Conservation (phyloP, 2,329 filamentous ascomycete species). For the Cercospora zeae-maydis region DNA sequence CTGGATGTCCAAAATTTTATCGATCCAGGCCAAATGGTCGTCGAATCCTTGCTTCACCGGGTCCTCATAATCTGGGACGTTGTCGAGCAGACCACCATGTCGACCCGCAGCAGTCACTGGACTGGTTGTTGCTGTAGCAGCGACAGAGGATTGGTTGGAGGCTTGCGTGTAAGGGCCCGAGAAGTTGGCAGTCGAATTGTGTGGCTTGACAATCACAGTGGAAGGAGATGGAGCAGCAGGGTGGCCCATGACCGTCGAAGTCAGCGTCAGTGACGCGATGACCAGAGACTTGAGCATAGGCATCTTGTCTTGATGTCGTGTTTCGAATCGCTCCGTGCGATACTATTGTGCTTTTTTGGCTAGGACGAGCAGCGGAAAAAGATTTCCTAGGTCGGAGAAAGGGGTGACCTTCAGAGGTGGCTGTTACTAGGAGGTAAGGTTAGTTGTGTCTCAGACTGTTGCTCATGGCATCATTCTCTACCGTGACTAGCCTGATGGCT, state of each 20-base stretch:
- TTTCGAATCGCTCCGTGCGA: neutral
- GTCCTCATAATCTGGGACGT: too few relatives aligned
- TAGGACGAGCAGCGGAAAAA: neutral
- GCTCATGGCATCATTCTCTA: neutral
- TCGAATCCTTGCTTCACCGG: too few relatives aligned
- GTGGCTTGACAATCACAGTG: neutral
- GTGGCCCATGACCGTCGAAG: neutral
- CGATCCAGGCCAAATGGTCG: too few relatives aligned
- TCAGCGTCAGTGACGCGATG: neutral
- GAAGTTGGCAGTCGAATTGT: neutral
- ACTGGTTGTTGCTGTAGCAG: too few relatives aligned
- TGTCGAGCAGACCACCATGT: too few relatives aligned
- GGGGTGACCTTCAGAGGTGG: neutral
- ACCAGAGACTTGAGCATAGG: neutral
- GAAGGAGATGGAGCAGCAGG: neutral
- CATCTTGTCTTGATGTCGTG: neutral
- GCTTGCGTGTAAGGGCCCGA: too few relatives aligned
- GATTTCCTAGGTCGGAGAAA: neutral
- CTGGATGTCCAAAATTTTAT: too few relatives aligned
- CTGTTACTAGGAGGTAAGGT: neutral
- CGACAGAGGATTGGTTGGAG: too few relatives aligned
- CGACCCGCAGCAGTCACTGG: too few relatives aligned
- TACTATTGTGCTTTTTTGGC: neutral
- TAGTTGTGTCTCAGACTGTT: neutral
- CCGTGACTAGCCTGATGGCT: neutral